phyloP scores from a whole-genome alignment of 2,329 filamentous ascomycete genomes.

The Didymella sp. region DNA sequence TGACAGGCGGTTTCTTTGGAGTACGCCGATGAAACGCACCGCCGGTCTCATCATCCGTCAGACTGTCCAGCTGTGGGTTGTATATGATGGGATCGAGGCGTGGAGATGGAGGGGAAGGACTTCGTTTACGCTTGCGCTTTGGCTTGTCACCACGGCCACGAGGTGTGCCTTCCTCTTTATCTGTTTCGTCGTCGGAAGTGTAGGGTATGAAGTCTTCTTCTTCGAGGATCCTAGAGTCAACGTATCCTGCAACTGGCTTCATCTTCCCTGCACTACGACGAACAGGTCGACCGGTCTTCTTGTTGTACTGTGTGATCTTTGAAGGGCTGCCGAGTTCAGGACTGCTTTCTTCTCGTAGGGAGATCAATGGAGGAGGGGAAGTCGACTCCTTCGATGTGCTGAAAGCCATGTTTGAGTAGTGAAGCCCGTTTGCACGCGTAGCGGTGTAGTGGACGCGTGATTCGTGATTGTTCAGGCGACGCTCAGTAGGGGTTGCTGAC shows the following conservation, averaged over 20 bases:
- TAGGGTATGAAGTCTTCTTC: slow-evolving; percentile 41
- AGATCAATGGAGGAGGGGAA: neutral
- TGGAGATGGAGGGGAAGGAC: slow-evolving; percentile 47
- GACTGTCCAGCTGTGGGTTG: slow-evolving; percentile 36
- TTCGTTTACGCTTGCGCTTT: slow-evolving; percentile 46
- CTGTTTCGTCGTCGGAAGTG: slow-evolving; percentile 38
- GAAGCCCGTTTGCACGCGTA: slow-evolving; percentile 8
- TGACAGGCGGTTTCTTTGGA: slow-evolving; percentile 38
- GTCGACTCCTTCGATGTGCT: neutral
- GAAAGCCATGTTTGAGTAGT: slow-evolving; percentile 17
- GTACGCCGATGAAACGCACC: slow-evolving; percentile 25
- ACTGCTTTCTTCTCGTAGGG: slow-evolving; percentile 23
- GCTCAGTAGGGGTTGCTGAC: slow-evolving; percentile 8
- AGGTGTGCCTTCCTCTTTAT: slow-evolving; percentile 34
- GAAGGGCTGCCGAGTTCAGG: slow-evolving; percentile 42
- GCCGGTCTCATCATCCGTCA: slow-evolving; percentile 39
- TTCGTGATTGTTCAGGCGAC: slow-evolving; percentile 8
- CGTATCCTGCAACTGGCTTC: slow-evolving; percentile 46
- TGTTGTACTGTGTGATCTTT: slow-evolving; percentile 46
- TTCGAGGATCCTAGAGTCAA: slow-evolving; percentile 49
- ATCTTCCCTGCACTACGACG: slow-evolving; percentile 50
- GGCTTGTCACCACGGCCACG: slow-evolving; percentile 22
- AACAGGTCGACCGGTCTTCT: slow-evolving; percentile 53
- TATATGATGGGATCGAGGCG: slow-evolving; percentile 44
- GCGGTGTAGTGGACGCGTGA: slow-evolving; percentile 12